phyloP scores from a whole-genome alignment of 345 rosid genomes.

The Bretschneidera sinensis region DNA sequence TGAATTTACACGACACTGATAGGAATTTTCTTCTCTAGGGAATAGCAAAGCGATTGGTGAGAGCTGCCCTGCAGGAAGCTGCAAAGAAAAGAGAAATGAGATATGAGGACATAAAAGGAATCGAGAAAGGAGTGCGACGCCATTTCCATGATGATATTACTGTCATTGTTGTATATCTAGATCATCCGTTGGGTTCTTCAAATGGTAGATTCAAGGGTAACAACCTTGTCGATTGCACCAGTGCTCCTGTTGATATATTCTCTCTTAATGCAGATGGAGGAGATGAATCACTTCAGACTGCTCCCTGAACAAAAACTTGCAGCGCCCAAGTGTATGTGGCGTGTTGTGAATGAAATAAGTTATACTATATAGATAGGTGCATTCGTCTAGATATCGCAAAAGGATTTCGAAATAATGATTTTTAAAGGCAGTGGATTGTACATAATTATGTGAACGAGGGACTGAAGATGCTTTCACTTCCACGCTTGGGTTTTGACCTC shows the following conservation, averaged over 20 bases:
- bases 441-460: no score
- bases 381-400: no score
- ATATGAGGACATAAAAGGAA: slow-evolving; percentile 37
- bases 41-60: slow-evolving; percentile 50
- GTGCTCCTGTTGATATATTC: slow-evolving; percentile 46
- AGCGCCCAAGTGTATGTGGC: no score
- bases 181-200: slow-evolving; percentile 27
- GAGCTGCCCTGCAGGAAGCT: slow-evolving; percentile 49
- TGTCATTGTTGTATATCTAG: slow-evolving; percentile 48
- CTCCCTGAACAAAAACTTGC: not conserved
- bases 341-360: no score
- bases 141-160: slow-evolving; percentile 65
- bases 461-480: no score
- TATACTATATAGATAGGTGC: no score
- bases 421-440: no score
- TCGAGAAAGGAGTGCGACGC: slow-evolving; percentile 49
- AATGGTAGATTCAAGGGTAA: slow-evolving; percentile 22
- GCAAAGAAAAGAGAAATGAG: slow-evolving; percentile 54
- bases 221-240: slow-evolving; percentile 25
- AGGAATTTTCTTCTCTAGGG: slow-evolving; percentile 26
- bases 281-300: slow-evolving; percentile 9
- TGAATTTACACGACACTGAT: no score
- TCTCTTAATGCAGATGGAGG: slow-evolving; percentile 28
- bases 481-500: no score
- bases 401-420: no score